Percentiles rank a stretch among this genome's conserved stretches.
These are phyloP conservation scores for Claviceps sp. DNA, from an alignment of 2,329 filamentous ascomycete species.

Conservation along the genomic window DNA sequence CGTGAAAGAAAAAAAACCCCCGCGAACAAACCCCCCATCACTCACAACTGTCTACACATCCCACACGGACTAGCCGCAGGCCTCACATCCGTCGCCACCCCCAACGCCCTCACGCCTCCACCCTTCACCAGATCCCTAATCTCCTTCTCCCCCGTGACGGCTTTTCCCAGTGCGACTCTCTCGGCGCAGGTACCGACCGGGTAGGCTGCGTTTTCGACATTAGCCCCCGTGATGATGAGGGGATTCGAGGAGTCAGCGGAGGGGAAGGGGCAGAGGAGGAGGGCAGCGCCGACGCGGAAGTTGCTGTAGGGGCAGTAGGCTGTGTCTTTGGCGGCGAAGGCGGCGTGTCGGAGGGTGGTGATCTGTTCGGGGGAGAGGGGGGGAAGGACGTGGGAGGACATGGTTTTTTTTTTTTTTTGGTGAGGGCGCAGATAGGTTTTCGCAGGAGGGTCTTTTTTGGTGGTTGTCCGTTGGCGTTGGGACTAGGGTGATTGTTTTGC, in stretches of 20 bases:
- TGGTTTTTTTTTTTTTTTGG: not conserved
- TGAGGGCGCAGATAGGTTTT: not conserved
- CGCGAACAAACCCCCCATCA: conserved; percentile 14
- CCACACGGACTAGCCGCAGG: conserved; percentile 70
- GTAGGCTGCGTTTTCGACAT: conserved; percentile 87
- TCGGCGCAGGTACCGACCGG: conserved; percentile 95
- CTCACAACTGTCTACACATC: conserved; percentile 88
- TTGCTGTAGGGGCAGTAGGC: conserved; percentile 91
- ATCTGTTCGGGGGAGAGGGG: conserved; percentile 39
- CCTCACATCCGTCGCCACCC: conserved; percentile 67
- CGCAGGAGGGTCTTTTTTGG: not conserved
- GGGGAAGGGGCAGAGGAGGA: conserved; percentile 25
- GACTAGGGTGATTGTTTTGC: too few relatives aligned
- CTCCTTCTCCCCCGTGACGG: conserved; percentile 45
- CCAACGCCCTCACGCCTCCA: conserved; percentile 53
- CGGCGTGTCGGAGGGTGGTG: conserved; percentile 42
- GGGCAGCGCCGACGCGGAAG: conserved; percentile 77
- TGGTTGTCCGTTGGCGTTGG: too few relatives aligned
- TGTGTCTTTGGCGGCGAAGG: conserved; percentile 56
- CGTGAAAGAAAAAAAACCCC: not conserved
- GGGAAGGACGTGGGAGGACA: not conserved
- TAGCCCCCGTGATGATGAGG: conserved; percentile 46
- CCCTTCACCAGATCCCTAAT: not conserved
- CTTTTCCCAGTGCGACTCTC: conserved; percentile 73
- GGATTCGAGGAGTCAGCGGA: too few relatives aligned